Evolutionary conservation across 495 filamentous ascomycete genomes (phyloP).

Genomic region (Xylaria sp.): DNA sequence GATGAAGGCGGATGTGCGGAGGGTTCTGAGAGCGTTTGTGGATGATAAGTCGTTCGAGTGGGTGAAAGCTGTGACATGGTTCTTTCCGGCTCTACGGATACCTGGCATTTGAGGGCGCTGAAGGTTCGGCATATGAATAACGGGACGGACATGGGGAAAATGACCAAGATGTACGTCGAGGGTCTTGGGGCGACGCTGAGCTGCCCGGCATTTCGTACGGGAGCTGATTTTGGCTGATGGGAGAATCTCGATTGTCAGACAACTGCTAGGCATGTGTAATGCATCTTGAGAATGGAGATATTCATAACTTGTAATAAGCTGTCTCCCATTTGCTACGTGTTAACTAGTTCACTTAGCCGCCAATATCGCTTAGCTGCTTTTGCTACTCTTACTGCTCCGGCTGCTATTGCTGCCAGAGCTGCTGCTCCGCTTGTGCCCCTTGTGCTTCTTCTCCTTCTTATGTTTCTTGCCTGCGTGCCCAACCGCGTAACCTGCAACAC

Average conservation of each 20-base stretch:
- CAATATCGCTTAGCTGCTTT: slow-evolving; percentile 28
- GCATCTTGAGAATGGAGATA: neutral
- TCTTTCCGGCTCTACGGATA: slow-evolving; percentile 4
- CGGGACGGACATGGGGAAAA: neutral
- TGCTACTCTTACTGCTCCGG: slow-evolving; percentile 34
- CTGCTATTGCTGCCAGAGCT: slow-evolving; percentile 36
- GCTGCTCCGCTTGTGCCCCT: slow-evolving; percentile 35
- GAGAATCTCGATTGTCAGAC: neutral
- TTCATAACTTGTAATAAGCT: neutral
- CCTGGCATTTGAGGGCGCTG: neutral
- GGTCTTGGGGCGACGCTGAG: neutral
- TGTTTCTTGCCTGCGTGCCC: slow-evolving; percentile 38
- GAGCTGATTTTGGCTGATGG: neutral
- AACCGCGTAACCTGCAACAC: slow-evolving; percentile 26
- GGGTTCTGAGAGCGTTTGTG: neutral
- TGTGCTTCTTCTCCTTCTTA: slow-evolving; percentile 41
- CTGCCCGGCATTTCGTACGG: neutral
- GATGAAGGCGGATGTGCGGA: neutral
- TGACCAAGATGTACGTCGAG: neutral
- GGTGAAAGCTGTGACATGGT: neutral
- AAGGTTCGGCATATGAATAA: neutral
- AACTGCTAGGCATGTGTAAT: neutral
- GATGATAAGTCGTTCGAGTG: neutral
- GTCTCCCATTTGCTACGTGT: neutral
- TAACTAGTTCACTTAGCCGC: neutral